These are phyloP conservation scores for Colletotrichum echinochloae DNA, from an alignment of 2,329 filamentous ascomycete genomes.

Conservation along the genomic window DNA sequence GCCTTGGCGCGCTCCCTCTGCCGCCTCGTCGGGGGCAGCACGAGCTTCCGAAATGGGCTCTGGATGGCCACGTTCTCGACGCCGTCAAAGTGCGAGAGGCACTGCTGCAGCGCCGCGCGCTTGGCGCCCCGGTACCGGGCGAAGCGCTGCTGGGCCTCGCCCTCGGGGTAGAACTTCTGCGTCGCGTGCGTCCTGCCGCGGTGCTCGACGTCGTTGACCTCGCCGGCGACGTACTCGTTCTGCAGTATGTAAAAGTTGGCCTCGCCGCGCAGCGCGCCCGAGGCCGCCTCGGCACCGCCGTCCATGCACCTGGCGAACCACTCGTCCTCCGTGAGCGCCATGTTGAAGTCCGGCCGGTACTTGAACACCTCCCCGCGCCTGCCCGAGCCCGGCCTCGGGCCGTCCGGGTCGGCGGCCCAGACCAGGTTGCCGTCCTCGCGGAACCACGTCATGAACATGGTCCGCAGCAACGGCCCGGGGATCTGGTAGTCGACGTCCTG, in stretches of 20 bases:
- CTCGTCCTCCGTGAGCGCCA: constrained; percentile 51
- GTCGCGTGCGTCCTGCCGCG: constrained; percentile 10
- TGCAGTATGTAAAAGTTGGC: constrained; percentile 37
- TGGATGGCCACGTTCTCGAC: constrained; percentile 53
- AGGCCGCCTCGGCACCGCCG: constrained; percentile 41
- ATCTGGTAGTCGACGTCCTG: constrained; percentile 47
- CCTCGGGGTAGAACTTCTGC: constrained; percentile 36
- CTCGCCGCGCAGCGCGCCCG: constrained; percentile 26
- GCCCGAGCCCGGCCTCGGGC: constrained; percentile 25
- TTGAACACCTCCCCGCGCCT: constrained; percentile 4
- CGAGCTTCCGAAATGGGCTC: constrained; percentile 52
- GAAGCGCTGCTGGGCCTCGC: constrained; percentile 46
- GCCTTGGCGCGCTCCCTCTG: constrained; percentile 37
- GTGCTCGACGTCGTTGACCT: constrained; percentile 32
- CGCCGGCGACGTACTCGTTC: constrained; percentile 38
- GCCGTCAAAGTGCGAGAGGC: constrained; percentile 53
- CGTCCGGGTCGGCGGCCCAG: constrained; percentile 16
- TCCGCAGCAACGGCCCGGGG: constrained; percentile 22
- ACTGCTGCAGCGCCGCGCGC: constrained; percentile 59
- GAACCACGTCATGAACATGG: constrained; percentile 35
- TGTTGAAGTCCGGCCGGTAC: constrained; percentile 45
- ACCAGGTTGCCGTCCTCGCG: constrained; percentile 36
- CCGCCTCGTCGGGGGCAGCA: constrained; percentile 50
- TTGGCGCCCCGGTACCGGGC: constrained; percentile 55
- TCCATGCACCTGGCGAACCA: constrained; percentile 51